Evolutionary conservation across 345 rosid genomes (phyloP), one percentile per base, ranked within the genome.

Genomic region (Pelargonium nanum): DNA sequence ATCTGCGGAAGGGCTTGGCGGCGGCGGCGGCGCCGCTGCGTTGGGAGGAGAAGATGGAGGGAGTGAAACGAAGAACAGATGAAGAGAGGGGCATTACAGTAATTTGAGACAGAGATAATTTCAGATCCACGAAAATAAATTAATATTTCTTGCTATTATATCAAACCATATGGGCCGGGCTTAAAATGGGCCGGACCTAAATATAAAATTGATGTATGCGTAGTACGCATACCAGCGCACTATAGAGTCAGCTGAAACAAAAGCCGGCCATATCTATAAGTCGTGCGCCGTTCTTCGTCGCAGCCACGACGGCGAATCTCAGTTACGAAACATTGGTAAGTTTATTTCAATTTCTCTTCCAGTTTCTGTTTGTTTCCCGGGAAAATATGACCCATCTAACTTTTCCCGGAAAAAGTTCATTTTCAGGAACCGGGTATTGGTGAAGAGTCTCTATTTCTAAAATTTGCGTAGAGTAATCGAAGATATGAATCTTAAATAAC

Each of bases 31-130:
- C 13, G 60, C 53, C 1, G 16, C 73, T 79, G 55, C 71, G 60
- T 28, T 70, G 4, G 9, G 57, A 58, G 69, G 23, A 58, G 69
- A 75, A 52, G 53, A 60, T 56, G 59, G 67, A 58, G 32, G 45
- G 0, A 65, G 23, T 45, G 52, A 5, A 48, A 24, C 6, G 70
- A 26, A 3, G 13, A 34, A 34, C 4, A 9, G 13, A 34, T 34
- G 45, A 26, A 50, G 21, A 2, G 34, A 22, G 9, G 68, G 70
- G 65, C 81, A 72, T 76, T 61, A 24, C 60, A 1, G 68, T 63
- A 16, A 24, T 55, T 55, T n/a, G n/a, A n/a, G n/a, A n/a, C n/a
- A n/a, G n/a, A n/a, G n/a, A n/a, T n/a, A n/a, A n/a, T n/a, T n/a
- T n/a, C n/a, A n/a, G n/a, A n/a, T 59, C 24, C 0, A 1, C 13